Conservation (phyloP, 768 basidiomycete genomes). For the Calocybe gangraenosa region DNA sequence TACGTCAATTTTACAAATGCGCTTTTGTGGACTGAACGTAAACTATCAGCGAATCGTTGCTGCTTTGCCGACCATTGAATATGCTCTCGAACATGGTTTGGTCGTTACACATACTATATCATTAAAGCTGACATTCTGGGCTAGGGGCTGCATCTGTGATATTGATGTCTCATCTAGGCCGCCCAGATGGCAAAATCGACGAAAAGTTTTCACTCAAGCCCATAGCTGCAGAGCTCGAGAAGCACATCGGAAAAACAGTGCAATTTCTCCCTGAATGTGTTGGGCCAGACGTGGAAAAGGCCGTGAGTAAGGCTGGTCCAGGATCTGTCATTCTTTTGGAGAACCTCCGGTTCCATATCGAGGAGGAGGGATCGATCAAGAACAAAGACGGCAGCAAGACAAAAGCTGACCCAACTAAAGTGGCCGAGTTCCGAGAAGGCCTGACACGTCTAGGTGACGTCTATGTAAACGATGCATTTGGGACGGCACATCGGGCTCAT, state of each 20-base stretch:
- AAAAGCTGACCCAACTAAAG: slow-evolving; percentile 83
- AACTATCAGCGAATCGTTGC: slow-evolving; percentile 85
- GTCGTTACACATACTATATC: slow-evolving; percentile 6
- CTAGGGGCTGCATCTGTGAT: slow-evolving; percentile 78
- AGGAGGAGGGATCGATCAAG: slow-evolving; percentile 94
- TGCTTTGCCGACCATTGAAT: slow-evolving; percentile 91
- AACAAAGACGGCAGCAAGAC: slow-evolving; percentile 93
- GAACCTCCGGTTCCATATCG: slow-evolving; percentile 97
- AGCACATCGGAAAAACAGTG: slow-evolving; percentile 67
- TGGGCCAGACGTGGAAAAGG: slow-evolving; percentile 78
- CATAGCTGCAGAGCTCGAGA: slow-evolving; percentile 76
- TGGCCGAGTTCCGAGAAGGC: slow-evolving; percentile 79
- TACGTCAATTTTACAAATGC: slow-evolving; percentile 37
- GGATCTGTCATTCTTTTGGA: slow-evolving; percentile 89
- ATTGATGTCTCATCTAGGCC: slow-evolving; percentile 97
- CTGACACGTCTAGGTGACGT: slow-evolving; percentile 93
- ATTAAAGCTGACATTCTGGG: slow-evolving; percentile 11
- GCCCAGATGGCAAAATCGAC: slow-evolving; percentile 89
- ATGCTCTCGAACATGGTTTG: slow-evolving; percentile 81
- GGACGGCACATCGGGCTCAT: slow-evolving; percentile 97
- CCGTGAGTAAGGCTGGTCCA: slow-evolving; percentile 57
- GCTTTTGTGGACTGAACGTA: slow-evolving; percentile 6
- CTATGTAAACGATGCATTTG: slow-evolving; percentile 98
- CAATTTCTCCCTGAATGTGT: slow-evolving; percentile 84
- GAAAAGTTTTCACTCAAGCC: slow-evolving; percentile 89